These are phyloP conservation scores for Linum usitatissimum DNA, from an alignment of 345 rosid genomes.

Conservation along the genomic window DNA sequence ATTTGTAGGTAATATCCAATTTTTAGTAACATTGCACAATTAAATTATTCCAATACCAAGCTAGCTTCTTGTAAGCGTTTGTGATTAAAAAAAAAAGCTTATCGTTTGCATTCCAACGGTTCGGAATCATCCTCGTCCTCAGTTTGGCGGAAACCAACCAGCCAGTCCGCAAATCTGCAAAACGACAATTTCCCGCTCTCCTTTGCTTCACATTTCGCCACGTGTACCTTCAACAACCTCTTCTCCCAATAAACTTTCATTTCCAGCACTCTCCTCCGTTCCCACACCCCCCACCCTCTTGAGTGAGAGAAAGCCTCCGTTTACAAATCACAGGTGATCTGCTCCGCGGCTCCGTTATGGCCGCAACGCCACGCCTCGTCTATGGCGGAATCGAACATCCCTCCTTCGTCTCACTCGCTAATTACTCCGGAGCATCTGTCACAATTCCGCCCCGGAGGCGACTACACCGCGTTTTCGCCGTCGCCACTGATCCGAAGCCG, in stretches of 20 bases:
- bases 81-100: too few relatives aligned
- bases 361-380: constrained; percentile 46
- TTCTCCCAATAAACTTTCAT: background rate
- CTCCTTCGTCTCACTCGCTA: constrained; percentile 25
- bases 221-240: constrained; percentile 15
- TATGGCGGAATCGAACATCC: constrained; percentile 40
- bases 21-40: too few relatives aligned
- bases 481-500: constrained; percentile 72
- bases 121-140: background rate
- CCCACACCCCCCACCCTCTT: background rate
- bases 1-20: too few relatives aligned
- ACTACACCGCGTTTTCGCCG: constrained; percentile 32
- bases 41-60: too few relatives aligned
- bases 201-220: constrained; percentile 11
- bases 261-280: background rate
- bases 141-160: background rate
- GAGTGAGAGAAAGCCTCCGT: background rate
- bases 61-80: too few relatives aligned
- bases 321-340: background rate
- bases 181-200: background rate
- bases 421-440: constrained; percentile 13
- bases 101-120: too few relatives aligned
- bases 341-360: constrained; percentile 27
- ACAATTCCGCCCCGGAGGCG: constrained; percentile 24
- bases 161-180: background rate